These are phyloP conservation scores for Ogataea haglerorum DNA, from an alignment of 805 yeast genomes.

Conservation along the genomic window DNA sequence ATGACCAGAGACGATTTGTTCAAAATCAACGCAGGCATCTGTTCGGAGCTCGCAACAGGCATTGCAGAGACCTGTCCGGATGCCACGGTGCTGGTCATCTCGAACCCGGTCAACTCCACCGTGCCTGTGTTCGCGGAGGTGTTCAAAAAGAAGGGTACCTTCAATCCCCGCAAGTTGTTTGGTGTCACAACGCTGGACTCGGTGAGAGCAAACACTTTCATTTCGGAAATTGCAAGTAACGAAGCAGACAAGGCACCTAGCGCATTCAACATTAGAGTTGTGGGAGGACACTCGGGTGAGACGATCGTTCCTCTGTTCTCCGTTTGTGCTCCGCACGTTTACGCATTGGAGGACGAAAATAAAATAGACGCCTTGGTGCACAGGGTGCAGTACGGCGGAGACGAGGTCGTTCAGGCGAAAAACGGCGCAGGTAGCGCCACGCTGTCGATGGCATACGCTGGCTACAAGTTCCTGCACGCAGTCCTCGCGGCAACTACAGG, in stretches of 20 bases:
- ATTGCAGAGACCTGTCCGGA: slow-evolving; percentile 47
- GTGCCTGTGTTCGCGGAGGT: slow-evolving; percentile 60
- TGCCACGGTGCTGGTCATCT: slow-evolving; percentile 52
- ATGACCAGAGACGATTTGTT: slow-evolving; percentile 64
- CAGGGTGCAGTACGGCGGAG: slow-evolving; percentile 87
- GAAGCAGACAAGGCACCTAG: slow-evolving; percentile 40
- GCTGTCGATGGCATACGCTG: slow-evolving; percentile 93
- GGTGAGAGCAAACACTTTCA: slow-evolving; percentile 73
- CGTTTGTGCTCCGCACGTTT: slow-evolving; percentile 30
- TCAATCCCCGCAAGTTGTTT: slow-evolving; percentile 48
- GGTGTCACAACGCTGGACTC: slow-evolving; percentile 62
- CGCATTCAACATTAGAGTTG: slow-evolving; percentile 62
- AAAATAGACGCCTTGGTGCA: slow-evolving; percentile 57
- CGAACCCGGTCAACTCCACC: slow-evolving; percentile 61
- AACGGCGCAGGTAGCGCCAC: slow-evolving; percentile 95
- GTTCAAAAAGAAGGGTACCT: slow-evolving; percentile 49
- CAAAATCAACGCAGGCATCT: slow-evolving; percentile 55
- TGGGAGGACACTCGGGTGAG: slow-evolving; percentile 94
- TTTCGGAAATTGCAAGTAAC: slow-evolving; percentile 50
- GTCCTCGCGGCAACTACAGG: slow-evolving; percentile 64
- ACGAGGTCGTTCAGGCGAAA: slow-evolving; percentile 93
- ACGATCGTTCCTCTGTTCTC: slow-evolving; percentile 82
- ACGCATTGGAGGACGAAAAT: slow-evolving; percentile 32
- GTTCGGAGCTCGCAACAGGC: slow-evolving; percentile 48
- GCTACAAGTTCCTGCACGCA: slow-evolving; percentile 66